These are phyloP conservation scores for Bryoglossum gracile DNA, from an alignment of 495 filamentous ascomycete genomes.

Conservation along the genomic window DNA sequence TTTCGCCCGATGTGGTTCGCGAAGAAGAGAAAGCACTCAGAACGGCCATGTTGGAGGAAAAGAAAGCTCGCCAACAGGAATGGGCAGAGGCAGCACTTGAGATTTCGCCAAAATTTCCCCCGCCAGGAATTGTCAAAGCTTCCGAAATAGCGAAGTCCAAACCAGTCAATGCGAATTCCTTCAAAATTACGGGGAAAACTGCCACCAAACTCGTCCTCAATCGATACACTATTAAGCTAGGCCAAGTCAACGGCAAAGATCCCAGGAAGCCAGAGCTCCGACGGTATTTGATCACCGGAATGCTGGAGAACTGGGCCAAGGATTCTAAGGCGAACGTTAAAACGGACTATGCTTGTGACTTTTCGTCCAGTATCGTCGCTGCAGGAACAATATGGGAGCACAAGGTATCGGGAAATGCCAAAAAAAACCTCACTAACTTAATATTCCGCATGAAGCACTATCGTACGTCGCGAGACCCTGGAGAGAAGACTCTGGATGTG, in stretches of 20 bases:
- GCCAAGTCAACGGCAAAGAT: not conserved
- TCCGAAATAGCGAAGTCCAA: not conserved
- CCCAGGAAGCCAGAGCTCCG: not conserved
- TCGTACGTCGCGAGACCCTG: too few relatives aligned
- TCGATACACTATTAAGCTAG: not conserved
- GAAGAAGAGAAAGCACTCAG: too few relatives aligned
- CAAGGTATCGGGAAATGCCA: too few relatives aligned
- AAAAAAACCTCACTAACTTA: too few relatives aligned
- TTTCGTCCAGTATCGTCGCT: too few relatives aligned
- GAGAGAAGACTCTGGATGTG: too few relatives aligned
- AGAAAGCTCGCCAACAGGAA: not conserved
- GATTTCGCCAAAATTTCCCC: not conserved
- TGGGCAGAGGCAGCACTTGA: not conserved
- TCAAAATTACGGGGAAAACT: not conserved
- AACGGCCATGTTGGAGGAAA: too few relatives aligned
- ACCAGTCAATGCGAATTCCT: not conserved
- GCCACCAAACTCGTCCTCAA: not conserved
- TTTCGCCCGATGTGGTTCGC: too few relatives aligned
- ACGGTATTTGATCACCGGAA: not conserved
- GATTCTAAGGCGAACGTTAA: not conserved
- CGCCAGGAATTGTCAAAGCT: not conserved
- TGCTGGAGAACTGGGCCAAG: not conserved
- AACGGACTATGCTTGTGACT: not conserved
- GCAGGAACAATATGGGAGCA: too few relatives aligned
- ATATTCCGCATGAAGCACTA: too few relatives aligned